A percentile compares a stretch with the other conserved stretches of the same genome.
Conservation (phyloP, 2,329 filamentous ascomycete genomes). For the Harringtonia aguacate region DNA sequence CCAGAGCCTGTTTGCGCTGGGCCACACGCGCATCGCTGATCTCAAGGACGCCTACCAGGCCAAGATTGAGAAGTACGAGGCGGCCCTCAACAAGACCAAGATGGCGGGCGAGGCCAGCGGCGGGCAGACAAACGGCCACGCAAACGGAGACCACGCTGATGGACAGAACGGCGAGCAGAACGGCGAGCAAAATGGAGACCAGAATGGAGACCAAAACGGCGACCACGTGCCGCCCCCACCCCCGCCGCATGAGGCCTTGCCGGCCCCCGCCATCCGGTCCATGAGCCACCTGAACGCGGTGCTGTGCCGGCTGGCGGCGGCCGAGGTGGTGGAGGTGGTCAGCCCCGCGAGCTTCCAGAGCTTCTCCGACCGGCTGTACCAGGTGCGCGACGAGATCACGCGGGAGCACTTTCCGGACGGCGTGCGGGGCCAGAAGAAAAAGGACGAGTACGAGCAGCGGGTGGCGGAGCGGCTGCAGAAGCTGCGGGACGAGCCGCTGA, state of each 20-base stretch:
- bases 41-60: conserved; percentile 51
- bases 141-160: neutral
- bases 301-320: conserved; percentile 45
- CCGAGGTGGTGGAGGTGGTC: conserved; percentile 59
- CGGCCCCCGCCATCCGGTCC: conserved; percentile 29
- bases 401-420: conserved; percentile 40
- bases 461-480: conserved; percentile 42
- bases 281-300: conserved; percentile 37
- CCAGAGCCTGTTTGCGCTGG: conserved; percentile 63
- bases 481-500: conserved; percentile 40
- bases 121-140: neutral
- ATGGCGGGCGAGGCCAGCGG: neutral
- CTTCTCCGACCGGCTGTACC: conserved; percentile 46
- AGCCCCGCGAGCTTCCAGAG: conserved; percentile 45
- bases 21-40: conserved; percentile 64
- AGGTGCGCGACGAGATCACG: conserved; percentile 53
- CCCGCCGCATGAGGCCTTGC: no score
- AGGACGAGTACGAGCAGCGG: conserved; percentile 47
- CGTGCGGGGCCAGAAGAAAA: conserved; percentile 54
- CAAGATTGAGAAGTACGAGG: conserved; percentile 18
- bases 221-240: neutral
- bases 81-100: neutral
- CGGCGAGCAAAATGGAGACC: conserved; percentile 11
- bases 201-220: neutral
- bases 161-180: neutral